Base-by-base conservation (phyloP, 352 stramenopile genomes). In the Thalassiosira livingstoniorum region DNA sequence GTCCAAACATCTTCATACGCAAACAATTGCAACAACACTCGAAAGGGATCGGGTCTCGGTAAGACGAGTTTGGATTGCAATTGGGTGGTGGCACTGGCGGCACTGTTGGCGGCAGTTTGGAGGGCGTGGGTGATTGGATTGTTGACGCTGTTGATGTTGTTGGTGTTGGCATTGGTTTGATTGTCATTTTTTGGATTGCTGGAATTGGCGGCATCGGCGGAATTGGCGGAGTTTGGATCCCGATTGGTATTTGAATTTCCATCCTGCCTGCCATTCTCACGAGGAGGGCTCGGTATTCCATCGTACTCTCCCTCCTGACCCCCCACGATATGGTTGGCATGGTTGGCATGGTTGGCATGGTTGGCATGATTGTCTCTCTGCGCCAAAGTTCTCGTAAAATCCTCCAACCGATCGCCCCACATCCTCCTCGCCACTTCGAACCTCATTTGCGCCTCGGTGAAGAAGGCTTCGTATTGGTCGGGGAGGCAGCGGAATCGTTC, bases 11-110 rank as follows among this genome's bases (percentile, higher is more conserved):
- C 89, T 75, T 94, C 88, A 53, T 93, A 91, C 0, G 90, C 90
- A 91, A 91, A 94, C n/a, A 94, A 66, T 78, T 93, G 87, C 18
- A 94, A 32, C 32, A 94, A 67, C 2, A 93, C 87, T 51, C 83
- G 80, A 69, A 94, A 94, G 65, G 89, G 89, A 81, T 79, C 63
- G 72, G 55, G 66, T 60, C 57, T 78, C 18, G 25, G 65, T 25
- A 58, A 23, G 15, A 68, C 65, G 39, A 80, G 55, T 69, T 81
- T 85, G 15, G 62, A 58, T 70, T 75, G 67, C 13, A 75, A 25
- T 66, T 75, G 42, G 4, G 11, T 58, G 57, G 63, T 78, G 18
- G 78, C 75, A 65, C 71, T 77, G 23, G 69, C 45, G 43, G 78
- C 75, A 65, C 71, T 77, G 23, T 64, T 51, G 43, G 67, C 35